Evolutionary conservation across 306 rosid species (phyloP).

Genomic region (Lithocarpus polystachyus): DNA sequence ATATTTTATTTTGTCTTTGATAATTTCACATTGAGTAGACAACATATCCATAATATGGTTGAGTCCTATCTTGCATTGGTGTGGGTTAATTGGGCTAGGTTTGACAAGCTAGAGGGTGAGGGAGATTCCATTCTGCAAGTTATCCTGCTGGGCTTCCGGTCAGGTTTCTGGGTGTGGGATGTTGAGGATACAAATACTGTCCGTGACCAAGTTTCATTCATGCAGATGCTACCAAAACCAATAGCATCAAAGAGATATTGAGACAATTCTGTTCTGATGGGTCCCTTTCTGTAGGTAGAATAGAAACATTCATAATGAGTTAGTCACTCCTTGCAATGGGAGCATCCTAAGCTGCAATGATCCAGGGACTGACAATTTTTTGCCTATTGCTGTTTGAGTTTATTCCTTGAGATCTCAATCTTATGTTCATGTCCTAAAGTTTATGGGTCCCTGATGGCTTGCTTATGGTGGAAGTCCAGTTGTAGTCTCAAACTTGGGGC

Average conservation of each 20-base stretch:
- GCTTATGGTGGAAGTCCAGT: no score
- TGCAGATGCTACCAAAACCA: slow-evolving; percentile 92
- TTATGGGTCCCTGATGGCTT: no score
- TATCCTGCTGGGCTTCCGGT: no score
- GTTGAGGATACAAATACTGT: slow-evolving; percentile 89
- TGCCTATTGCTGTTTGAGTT: no score
- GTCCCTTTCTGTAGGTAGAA: slow-evolving; percentile 46
- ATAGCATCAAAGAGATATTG: slow-evolving; percentile 50
- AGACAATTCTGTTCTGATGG: slow-evolving; percentile 70
- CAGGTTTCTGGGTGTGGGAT: slow-evolving; percentile 52
- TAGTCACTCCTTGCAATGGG: slow-evolving; percentile 40
- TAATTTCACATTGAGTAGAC: no score
- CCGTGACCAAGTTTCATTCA: slow-evolving; percentile 65
- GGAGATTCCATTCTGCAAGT: slow-evolving; percentile 44
- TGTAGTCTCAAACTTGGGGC: no score
- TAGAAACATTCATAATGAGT: slow-evolving; percentile 46
- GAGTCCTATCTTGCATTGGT: slow-evolving; percentile 35
- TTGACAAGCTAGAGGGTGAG: slow-evolving; percentile 74
- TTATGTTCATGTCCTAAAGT: no score
- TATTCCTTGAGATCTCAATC: no score
- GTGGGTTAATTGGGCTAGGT: no score
- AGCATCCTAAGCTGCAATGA: slow-evolving; percentile 52
- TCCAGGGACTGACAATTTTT: slow-evolving; percentile 44
- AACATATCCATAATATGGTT: not conserved
- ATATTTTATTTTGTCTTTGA: no score